These are phyloP conservation scores for Neckera pumila DNA, from an alignment of 225 moss, liverwort and hornwort species.

Conservation along the genomic window DNA sequence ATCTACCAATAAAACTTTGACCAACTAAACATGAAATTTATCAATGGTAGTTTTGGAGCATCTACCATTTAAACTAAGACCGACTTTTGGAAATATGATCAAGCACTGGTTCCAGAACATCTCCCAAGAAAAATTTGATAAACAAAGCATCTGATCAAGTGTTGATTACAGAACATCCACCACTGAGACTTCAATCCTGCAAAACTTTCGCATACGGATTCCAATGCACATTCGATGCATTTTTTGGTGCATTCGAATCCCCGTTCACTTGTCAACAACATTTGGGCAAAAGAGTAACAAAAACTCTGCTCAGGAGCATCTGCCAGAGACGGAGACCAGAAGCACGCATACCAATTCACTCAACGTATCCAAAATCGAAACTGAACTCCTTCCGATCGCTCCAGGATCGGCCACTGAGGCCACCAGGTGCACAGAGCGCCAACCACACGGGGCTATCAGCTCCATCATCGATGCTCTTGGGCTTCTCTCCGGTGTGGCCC, in stretches of 20 bases:
- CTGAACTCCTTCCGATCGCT: not conserved
- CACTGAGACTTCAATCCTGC: not conserved
- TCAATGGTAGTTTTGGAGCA: too few relatives aligned
- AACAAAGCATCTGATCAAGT: not conserved
- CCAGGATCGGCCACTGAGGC: not conserved
- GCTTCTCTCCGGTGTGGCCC: not conserved
- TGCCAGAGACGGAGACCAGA: not conserved
- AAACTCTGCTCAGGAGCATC: not conserved
- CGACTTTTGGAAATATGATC: not conserved
- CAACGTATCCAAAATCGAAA: not conserved
- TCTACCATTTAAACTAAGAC: too few relatives aligned
- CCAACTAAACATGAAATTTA: not conserved
- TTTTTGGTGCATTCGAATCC: not conserved
- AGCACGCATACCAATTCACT: not conserved
- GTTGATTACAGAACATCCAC: not conserved
- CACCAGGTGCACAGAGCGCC: not conserved
- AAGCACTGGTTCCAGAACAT: not conserved
- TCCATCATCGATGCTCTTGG: not conserved
- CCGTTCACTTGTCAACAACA: not conserved
- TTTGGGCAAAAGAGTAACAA: not conserved
- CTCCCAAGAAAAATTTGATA: too few relatives aligned
- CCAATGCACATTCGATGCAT: too few relatives aligned
- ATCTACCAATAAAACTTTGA: not conserved
- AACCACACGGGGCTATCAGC: not conserved
- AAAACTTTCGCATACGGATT: not conserved